Percentiles rank a stretch among this genome's conserved stretches.
These are phyloP conservation scores for Sedum album DNA, from an alignment of 164 flowering plant genomes.

Conservation along the genomic window DNA sequence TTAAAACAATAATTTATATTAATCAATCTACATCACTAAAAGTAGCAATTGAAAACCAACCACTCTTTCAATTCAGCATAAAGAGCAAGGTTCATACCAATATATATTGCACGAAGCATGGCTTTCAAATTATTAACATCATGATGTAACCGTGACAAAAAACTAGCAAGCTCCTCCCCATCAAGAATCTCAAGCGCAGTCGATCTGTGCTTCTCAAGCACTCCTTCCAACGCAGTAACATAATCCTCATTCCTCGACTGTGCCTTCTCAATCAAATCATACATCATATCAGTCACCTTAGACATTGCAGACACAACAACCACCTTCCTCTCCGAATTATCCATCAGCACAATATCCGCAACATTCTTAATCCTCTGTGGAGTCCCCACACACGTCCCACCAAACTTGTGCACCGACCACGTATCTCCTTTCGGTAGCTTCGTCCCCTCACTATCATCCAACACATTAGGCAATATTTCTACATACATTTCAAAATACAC, in stretches of 20 bases:
- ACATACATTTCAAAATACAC: neutral
- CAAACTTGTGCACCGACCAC: slow-evolving; percentile 97
- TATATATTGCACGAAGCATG: slow-evolving; percentile 90
- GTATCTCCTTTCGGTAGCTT: slow-evolving; percentile 60
- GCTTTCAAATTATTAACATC: slow-evolving; percentile 82
- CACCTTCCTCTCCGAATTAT: slow-evolving; percentile 72
- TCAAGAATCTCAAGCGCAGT: slow-evolving; percentile 78
- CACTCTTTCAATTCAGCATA: neutral
- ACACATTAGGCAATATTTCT: slow-evolving; percentile 37
- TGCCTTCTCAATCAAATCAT: slow-evolving; percentile 74
- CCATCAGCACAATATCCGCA: slow-evolving; percentile 58
- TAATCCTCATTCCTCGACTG: slow-evolving; percentile 81
- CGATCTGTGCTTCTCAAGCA: slow-evolving; percentile 65
- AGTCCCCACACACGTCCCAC: slow-evolving; percentile 92
- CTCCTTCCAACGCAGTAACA: slow-evolving; percentile 57
- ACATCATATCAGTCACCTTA: slow-evolving; percentile 97
- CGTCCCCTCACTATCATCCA: slow-evolving; percentile 21
- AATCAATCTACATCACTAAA: neutral
- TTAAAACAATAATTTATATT: neutral
- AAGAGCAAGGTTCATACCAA: slow-evolving; percentile 37
- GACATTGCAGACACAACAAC: slow-evolving; percentile 99
- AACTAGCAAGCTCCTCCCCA: slow-evolving; percentile 62
- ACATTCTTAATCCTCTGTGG: slow-evolving; percentile 78
- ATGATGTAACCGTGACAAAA: slow-evolving; percentile 54
- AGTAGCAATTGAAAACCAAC: neutral